Percentiles rank a stretch among this genome's conserved stretches.
phyloP scores from a whole-genome alignment of 1,284 basidiomycete species.

The Ceratobasidium theobromae region DNA sequence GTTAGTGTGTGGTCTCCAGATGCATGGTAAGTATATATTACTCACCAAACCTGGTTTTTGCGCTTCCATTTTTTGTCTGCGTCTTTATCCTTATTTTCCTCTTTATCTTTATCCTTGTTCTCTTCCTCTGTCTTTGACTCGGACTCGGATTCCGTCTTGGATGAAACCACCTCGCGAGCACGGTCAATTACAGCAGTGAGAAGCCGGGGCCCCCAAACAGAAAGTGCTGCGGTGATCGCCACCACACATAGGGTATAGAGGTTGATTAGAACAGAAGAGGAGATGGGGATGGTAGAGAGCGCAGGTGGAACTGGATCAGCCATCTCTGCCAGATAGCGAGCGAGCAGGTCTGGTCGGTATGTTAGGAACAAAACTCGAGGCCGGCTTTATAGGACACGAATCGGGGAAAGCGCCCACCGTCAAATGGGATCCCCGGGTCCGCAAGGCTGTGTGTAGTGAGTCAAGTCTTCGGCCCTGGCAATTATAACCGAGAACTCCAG shows the following conservation, averaged over 20 bases:
- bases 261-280: conserved; percentile 14
- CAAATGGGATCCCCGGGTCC: too few relatives aligned
- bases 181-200: conserved; percentile 10
- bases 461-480: too few relatives aligned
- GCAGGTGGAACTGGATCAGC: background rate
- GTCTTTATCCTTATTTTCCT: background rate
- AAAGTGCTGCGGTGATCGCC: conserved; percentile 11
- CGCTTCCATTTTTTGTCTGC: conserved; percentile 27
- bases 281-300: background rate
- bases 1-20: background rate
- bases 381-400: conserved; percentile 3
- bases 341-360: too few relatives aligned
- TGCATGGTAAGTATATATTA: background rate
- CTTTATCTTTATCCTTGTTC: conserved; percentile 17
- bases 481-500: too few relatives aligned
- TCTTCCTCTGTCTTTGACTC: background rate
- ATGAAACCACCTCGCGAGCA: background rate
- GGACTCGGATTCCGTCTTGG: background rate
- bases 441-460: too few relatives aligned
- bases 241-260: conserved; percentile 18
- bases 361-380: too few relatives aligned
- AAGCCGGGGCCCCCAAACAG: conserved; percentile 14
- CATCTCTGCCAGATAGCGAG: too few relatives aligned
- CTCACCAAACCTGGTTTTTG: conserved; percentile 23
- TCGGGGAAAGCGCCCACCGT: conserved; percentile 10